Percentiles rank a stretch among this genome's conserved stretches.
phyloP scores from a whole-genome alignment of 169 alveolate species.

The Eimeria praecox region DNA sequence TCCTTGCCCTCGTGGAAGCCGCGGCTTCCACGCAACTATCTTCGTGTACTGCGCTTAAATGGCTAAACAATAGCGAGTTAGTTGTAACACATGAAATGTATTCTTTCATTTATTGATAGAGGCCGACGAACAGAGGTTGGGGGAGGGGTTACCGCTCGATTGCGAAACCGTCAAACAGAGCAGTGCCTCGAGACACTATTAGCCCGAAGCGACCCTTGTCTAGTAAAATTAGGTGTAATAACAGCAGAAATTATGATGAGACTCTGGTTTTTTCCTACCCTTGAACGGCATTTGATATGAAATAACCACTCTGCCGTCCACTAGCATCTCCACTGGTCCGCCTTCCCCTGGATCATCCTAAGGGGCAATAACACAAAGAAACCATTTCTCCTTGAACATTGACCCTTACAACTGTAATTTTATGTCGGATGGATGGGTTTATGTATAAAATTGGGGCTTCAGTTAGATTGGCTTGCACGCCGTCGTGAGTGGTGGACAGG shows the following conservation, averaged over 20 bases:
- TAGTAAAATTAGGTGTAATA: background rate
- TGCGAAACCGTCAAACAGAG: slow-evolving; percentile 71
- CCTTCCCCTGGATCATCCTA: slow-evolving; percentile 70
- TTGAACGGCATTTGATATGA: slow-evolving; percentile 47
- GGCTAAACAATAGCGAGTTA: background rate
- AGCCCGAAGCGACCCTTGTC: slow-evolving; percentile 78
- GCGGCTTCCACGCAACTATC: background rate
- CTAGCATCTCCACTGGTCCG: slow-evolving; percentile 62
- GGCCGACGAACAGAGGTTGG: background rate
- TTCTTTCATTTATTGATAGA: background rate
- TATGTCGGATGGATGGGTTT: slow-evolving; percentile 77
- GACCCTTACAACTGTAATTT: slow-evolving; percentile 73
- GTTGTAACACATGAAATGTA: background rate
- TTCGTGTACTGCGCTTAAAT: background rate
- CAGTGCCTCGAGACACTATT: slow-evolving; percentile 48
- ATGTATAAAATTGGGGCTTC: slow-evolving; percentile 68
- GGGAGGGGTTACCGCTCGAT: slow-evolving; percentile 50
- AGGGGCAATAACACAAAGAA: background rate
- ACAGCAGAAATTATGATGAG: background rate
- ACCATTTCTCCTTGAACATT: background rate
- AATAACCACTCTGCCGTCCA: slow-evolving; percentile 40
- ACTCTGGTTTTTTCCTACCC: background rate
- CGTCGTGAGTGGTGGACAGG: slow-evolving; percentile 28
- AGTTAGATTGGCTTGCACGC: background rate
- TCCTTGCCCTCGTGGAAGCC: slow-evolving; percentile 4